Evolutionary conservation across 805 yeast genomes (phyloP).

Genomic region (Grigorovia yakushimaensis): DNA sequence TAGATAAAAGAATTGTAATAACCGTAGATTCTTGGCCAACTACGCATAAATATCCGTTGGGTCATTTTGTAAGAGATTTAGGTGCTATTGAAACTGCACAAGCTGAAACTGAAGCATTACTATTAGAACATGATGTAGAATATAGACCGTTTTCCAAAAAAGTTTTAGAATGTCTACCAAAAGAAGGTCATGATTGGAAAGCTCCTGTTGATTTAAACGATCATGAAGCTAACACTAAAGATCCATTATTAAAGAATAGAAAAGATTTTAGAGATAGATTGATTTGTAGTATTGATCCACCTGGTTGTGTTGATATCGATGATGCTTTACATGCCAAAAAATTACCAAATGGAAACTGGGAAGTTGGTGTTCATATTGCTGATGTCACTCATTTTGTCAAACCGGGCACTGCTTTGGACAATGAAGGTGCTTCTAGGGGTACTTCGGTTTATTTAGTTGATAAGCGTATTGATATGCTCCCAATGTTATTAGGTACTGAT

Average conservation of each 20-base stretch:
- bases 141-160: constrained; percentile 90
- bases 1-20: constrained; percentile 86
- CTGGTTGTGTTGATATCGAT: constrained; percentile 96
- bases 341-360: constrained; percentile 87
- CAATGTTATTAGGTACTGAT: constrained; percentile 89
- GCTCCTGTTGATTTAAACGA: constrained; percentile 59
- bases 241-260: constrained; percentile 46
- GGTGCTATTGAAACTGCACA: constrained; percentile 87
- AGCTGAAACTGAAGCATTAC: constrained; percentile 92
- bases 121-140: constrained; percentile 92
- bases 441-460: constrained; percentile 96
- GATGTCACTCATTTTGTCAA: constrained; percentile 97
- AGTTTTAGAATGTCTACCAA: constrained; percentile 85
- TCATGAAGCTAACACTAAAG: constrained; percentile 43
- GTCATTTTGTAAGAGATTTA: constrained; percentile 82
- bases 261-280: constrained; percentile 79
- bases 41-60: constrained; percentile 77
- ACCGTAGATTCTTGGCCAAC: constrained; percentile 91
- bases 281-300: constrained; percentile 96
- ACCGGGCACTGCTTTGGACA: constrained; percentile 83
- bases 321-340: constrained; percentile 86
- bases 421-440: constrained; percentile 94
- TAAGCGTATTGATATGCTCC: constrained; percentile 97
- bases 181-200: constrained; percentile 88
- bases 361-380: constrained; percentile 98